These are phyloP conservation scores for sunflower (Helianthus annuus) DNA, from an alignment of 129 eudicot species.

Conservation along the genomic window HanXRQr2.0-SUNRISE NC_035439.2:26640649-26641148, in stretches of 20 bases:
- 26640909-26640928: constrained; percentile 90
- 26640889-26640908: constrained; percentile 89
- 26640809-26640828: constrained; percentile 52
- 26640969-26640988: constrained; percentile 88
- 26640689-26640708: constrained; percentile 96
- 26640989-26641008: constrained; percentile 97
- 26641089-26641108: constrained; percentile 60
- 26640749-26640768: constrained; percentile 52
- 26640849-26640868: constrained; percentile 96
- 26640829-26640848: constrained; percentile 97
- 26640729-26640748: constrained; percentile 96
- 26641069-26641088: constrained; percentile 88
- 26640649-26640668: constrained; percentile 96
- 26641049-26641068: constrained; percentile 80
- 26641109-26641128: constrained; percentile 12
- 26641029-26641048: constrained; percentile 96
- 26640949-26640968: constrained; percentile 79
- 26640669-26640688: constrained; percentile 88
- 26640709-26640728: constrained; percentile 91
- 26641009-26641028: constrained; percentile 95
- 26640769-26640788: not conserved
- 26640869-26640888: constrained; percentile 82
- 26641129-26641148: not conserved
- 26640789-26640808: not conserved
- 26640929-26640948: constrained; percentile 91